phyloP scores from a whole-genome alignment of 441 rosid genomes.

The Kokia cookei region DNA sequence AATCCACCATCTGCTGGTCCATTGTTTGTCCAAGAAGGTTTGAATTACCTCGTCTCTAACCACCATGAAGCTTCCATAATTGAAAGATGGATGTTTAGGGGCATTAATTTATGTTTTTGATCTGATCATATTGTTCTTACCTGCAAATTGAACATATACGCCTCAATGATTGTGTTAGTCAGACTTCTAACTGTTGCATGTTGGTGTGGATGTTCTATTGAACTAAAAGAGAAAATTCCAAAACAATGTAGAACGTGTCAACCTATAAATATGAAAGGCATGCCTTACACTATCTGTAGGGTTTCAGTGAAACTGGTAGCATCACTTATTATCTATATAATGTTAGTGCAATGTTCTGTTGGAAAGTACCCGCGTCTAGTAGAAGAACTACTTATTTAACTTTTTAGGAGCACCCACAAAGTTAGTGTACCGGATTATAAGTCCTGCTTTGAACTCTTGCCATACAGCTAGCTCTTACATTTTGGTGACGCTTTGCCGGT shows the following conservation, averaged over 20 bases:
- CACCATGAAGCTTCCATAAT: neutral
- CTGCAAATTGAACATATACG: neutral
- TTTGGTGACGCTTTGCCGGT: neutral
- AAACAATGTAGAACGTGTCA: neutral
- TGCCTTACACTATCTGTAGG: neutral
- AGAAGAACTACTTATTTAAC: neutral
- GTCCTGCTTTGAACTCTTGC: neutral
- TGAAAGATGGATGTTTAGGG: neutral
- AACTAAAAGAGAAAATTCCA: neutral
- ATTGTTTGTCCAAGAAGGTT: slow-evolving; percentile 81
- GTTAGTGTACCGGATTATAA: neutral
- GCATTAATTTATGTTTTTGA: neutral
- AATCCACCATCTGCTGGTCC: slow-evolving; percentile 60
- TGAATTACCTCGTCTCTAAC: slow-evolving; percentile 2
- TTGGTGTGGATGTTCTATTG: neutral
- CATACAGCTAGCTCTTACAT: neutral
- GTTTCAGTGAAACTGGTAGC: neutral
- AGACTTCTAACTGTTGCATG: neutral
- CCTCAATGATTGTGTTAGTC: neutral
- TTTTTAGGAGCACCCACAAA: neutral
- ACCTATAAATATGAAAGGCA: neutral
- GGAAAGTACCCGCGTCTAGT: neutral
- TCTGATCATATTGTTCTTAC: neutral
- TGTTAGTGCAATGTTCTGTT: neutral
- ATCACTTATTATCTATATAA: neutral